Conservation (phyloP, 495 filamentous ascomycete genomes). For the Penicillium daleae region DNA sequence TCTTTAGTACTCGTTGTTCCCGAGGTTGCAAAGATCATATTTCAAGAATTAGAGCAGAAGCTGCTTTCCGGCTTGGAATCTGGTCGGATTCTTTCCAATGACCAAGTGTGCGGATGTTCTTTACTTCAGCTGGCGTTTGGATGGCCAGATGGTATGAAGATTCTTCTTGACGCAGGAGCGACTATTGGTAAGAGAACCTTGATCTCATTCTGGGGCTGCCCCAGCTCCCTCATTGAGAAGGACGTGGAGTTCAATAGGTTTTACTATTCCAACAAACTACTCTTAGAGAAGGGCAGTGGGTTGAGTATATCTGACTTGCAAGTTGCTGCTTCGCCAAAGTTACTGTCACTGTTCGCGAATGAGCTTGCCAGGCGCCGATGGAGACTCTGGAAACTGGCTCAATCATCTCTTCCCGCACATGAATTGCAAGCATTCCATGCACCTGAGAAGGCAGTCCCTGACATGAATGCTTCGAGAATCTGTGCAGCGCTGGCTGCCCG, state of each 20-base stretch:
- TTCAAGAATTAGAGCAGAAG: neutral
- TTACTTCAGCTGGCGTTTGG: conserved; percentile 4
- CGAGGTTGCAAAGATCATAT: neutral
- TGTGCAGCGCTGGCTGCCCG: neutral
- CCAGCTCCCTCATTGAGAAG: neutral
- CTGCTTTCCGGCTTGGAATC: neutral
- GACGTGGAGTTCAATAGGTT: neutral
- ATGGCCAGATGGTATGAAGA: neutral
- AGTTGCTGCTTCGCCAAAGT: neutral
- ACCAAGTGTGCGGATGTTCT: neutral
- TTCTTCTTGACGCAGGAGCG: neutral
- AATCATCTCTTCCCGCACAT: neutral
- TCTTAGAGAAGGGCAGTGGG: neutral
- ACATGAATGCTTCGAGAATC: neutral
- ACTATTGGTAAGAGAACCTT: neutral
- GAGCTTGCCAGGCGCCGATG: neutral
- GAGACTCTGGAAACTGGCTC: neutral
- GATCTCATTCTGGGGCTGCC: neutral
- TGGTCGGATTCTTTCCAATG: neutral
- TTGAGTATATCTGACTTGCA: neutral
- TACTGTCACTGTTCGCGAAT: neutral
- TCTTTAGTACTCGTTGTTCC: conserved; percentile 1
- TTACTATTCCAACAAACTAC: neutral
- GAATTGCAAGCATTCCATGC: neutral
- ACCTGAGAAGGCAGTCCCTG: neutral